These are phyloP conservation scores for Cryphonectria carpinicola DNA, from an alignment of 2,329 filamentous ascomycete species.

Conservation along the genomic window DNA sequence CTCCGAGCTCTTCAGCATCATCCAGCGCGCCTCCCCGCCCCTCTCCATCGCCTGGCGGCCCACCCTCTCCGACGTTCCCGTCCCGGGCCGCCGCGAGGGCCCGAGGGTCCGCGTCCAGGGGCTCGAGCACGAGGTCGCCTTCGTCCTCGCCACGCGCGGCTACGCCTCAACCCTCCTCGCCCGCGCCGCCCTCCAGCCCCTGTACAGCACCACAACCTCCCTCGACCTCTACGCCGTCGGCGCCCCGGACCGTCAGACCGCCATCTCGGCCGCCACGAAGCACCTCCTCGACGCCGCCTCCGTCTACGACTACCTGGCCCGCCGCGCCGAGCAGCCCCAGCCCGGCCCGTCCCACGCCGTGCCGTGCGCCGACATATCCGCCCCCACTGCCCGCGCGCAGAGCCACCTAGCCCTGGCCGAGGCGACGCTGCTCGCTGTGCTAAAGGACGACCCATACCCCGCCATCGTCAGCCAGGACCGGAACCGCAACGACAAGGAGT, in stretches of 20 bases:
- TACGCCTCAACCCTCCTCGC: constrained; percentile 75
- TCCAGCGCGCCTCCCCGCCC: constrained; percentile 55
- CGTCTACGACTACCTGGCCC: constrained; percentile 73
- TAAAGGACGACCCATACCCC: constrained; percentile 95
- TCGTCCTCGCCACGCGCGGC: constrained; percentile 76
- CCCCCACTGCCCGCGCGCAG: constrained; percentile 58
- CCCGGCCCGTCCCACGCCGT: constrained; percentile 39
- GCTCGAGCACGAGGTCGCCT: constrained; percentile 82
- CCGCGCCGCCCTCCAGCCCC: constrained; percentile 69
- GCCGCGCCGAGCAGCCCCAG: constrained; percentile 50
- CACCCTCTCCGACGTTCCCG: constrained; percentile 68
- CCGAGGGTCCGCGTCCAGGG: constrained; percentile 71
- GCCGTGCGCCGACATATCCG: constrained; percentile 58
- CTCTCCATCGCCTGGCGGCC: constrained; percentile 83
- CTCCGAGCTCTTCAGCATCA: constrained; percentile 67
- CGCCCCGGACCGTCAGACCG: constrained; percentile 67
- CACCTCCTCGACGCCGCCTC: constrained; percentile 78
- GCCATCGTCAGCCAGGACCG: constrained; percentile 78
- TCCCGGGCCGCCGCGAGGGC: constrained; percentile 64
- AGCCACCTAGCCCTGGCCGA: constrained; percentile 77
- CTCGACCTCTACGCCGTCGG: constrained; percentile 51
- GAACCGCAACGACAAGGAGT: constrained; percentile 84
- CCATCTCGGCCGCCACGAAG: constrained; percentile 76
- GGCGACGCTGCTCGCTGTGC: constrained; percentile 83
- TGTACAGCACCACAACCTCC: constrained; percentile 69